phyloP scores from a whole-genome alignment of 1,284 basidiomycete species.

The Malassezia equina region DNA sequence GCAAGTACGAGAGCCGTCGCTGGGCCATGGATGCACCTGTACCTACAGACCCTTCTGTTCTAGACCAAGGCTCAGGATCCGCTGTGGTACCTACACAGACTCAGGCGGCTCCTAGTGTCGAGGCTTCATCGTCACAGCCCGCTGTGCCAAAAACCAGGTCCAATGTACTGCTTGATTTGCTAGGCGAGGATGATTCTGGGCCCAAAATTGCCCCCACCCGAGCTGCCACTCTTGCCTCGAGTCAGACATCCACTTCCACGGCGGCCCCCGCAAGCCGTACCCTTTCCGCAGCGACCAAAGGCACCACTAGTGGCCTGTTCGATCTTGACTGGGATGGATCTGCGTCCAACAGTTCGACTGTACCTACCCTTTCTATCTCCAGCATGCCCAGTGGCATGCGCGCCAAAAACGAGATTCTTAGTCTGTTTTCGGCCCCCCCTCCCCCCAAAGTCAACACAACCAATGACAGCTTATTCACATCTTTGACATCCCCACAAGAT shows the following conservation, averaged over 20 bases:
- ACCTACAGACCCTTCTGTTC: constrained; percentile 67
- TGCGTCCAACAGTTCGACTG: not conserved
- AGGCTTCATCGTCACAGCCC: not conserved
- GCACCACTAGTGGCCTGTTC: constrained; percentile 60
- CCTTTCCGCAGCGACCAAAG: constrained; percentile 37
- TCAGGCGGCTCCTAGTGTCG: constrained; percentile 6
- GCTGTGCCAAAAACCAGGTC: too few relatives aligned
- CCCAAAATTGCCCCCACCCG: not conserved
- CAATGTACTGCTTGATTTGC: constrained; percentile 4
- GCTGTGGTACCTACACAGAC: constrained; percentile 16
- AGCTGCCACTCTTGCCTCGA: not conserved
- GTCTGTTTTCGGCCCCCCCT: constrained; percentile 55
- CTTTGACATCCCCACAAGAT: constrained; percentile 14
- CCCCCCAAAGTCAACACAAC: not conserved
- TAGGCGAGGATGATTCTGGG: not conserved
- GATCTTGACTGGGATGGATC: constrained; percentile 64
- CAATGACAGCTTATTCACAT: not conserved
- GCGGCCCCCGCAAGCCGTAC: constrained; percentile 4
- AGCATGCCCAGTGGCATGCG: constrained; percentile 45
- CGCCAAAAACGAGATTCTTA: constrained; percentile 70
- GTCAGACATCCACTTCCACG: not conserved
- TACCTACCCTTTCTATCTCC: not conserved
- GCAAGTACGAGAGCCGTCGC: constrained; percentile 83
- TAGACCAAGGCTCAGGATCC: constrained; percentile 55
- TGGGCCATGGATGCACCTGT: constrained; percentile 85